A percentile compares a stretch with the other conserved stretches of the same genome.
Evolutionary conservation across 768 basidiomycete species (phyloP).

Genomic region (Phanerodontia chrysosporium): DNA sequence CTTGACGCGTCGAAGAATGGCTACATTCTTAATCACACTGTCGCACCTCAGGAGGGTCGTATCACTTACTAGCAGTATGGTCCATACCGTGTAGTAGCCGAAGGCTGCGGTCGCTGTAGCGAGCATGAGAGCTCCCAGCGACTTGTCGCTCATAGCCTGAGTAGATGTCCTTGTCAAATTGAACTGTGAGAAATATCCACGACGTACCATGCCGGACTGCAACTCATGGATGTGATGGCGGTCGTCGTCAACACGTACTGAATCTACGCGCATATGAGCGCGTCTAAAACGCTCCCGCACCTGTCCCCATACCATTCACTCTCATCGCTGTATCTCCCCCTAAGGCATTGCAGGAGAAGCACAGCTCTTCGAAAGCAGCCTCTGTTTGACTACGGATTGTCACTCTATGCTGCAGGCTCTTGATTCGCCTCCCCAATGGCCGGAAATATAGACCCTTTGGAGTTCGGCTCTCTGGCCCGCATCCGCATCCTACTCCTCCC

Average conservation of each 20-base stretch:
- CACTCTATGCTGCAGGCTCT: neutral
- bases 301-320: neutral
- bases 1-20: slow-evolving; percentile 81
- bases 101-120: slow-evolving; percentile 72
- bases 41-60: neutral
- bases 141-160: slow-evolving; percentile 79
- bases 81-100: slow-evolving; percentile 90
- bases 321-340: neutral
- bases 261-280: neutral
- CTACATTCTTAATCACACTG: slow-evolving; percentile 29
- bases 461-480: slow-evolving; percentile 82
- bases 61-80: slow-evolving; percentile 75
- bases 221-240: neutral
- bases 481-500: slow-evolving; percentile 84
- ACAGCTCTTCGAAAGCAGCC: neutral
- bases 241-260: slow-evolving; percentile 3
- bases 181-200: neutral
- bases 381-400: neutral
- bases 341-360: too few species aligned
- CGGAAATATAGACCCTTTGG: slow-evolving; percentile 55
- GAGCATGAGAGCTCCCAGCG: slow-evolving; percentile 76
- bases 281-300: neutral
- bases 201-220: neutral
- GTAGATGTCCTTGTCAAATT: neutral
- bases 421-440: neutral